These are phyloP conservation scores for Pyrrhoderma lamaoense DNA, from an alignment of 1,284 basidiomycete genomes.

Conservation along the genomic window DNA sequence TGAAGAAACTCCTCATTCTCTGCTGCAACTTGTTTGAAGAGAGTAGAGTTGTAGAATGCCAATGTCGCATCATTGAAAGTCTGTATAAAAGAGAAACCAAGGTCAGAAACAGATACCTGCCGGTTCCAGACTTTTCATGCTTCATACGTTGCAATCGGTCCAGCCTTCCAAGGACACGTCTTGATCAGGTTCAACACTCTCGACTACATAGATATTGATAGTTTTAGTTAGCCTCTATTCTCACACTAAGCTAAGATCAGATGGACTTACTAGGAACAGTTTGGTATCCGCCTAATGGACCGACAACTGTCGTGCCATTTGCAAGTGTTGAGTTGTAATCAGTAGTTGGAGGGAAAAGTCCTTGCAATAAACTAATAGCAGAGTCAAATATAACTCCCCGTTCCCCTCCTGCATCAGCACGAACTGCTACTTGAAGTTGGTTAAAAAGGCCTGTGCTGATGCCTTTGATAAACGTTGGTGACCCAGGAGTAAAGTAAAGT, in stretches of 20 bases:
- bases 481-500: conserved; percentile 33
- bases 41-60: conserved; percentile 24
- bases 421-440: conserved; percentile 31
- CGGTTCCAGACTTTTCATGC: not conserved
- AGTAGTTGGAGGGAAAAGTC: conserved; percentile 28
- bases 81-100: conserved; percentile 6
- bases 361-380: conserved; percentile 37
- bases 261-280: conserved; percentile 22
- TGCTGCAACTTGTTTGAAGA: conserved; percentile 30
- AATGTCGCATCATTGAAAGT: conserved; percentile 18
- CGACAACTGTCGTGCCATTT: conserved; percentile 34
- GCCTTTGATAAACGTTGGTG: conserved; percentile 32
- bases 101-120: not conserved
- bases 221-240: not conserved
- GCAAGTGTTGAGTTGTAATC: conserved; percentile 31
- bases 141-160: conserved; percentile 31
- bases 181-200: conserved; percentile 34
- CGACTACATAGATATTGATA: conserved; percentile 20
- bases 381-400: conserved; percentile 45
- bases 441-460: conserved; percentile 29
- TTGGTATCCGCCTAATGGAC: conserved; percentile 35
- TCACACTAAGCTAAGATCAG: not conserved
- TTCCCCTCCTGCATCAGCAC: conserved; percentile 43
- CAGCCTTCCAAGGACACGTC: conserved; percentile 38
- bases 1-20: conserved; percentile 36